A percentile compares a stretch with the other conserved stretches of the same genome.
Evolutionary conservation across 164 flowering plant genomes (phyloP).

Genomic region (Brasenia schreberi): DNA sequence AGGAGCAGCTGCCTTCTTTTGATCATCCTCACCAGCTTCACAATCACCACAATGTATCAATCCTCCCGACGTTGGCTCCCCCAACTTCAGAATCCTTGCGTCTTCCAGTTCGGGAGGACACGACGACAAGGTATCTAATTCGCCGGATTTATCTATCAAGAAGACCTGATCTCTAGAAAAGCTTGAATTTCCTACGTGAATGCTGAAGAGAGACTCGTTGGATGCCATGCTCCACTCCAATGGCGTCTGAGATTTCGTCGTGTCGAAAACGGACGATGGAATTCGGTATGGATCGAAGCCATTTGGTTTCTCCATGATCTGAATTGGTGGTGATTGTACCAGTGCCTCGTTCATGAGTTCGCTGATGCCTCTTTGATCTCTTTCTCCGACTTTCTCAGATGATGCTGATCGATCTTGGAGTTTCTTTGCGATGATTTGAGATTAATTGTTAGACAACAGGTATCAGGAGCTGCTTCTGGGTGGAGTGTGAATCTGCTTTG

Average conservation of each 20-base stretch:
- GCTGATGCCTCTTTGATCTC: not conserved
- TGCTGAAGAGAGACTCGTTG: conserved; percentile 86
- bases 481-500: not conserved
- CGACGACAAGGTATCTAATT: conserved; percentile 5
- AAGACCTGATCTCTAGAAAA: conserved; percentile 42
- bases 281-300: conserved; percentile 42
- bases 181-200: conserved; percentile 53
- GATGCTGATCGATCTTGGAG: not conserved
- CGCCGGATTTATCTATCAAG: conserved; percentile 20
- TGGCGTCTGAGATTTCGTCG: conserved; percentile 15
- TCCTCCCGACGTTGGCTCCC: not conserved
- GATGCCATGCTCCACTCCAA: conserved; percentile 81
- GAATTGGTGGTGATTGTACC: conserved; percentile 37
- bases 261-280: conserved; percentile 53
- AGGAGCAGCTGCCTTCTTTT: not conserved
- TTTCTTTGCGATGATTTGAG: not conserved
- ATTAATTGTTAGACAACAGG: not conserved
- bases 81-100: not conserved
- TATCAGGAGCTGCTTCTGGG: not conserved
- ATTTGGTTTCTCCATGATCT: conserved; percentile 47
- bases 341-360: not conserved
- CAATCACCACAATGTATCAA: not conserved
- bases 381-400: not conserved
- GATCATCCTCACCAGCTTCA: not conserved
- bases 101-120: not conserved